Percentiles rank a stretch among this genome's conserved stretches.
Evolutionary conservation across 208 protist genomes (phyloP).

Genomic region (Leishmania major): DNA sequence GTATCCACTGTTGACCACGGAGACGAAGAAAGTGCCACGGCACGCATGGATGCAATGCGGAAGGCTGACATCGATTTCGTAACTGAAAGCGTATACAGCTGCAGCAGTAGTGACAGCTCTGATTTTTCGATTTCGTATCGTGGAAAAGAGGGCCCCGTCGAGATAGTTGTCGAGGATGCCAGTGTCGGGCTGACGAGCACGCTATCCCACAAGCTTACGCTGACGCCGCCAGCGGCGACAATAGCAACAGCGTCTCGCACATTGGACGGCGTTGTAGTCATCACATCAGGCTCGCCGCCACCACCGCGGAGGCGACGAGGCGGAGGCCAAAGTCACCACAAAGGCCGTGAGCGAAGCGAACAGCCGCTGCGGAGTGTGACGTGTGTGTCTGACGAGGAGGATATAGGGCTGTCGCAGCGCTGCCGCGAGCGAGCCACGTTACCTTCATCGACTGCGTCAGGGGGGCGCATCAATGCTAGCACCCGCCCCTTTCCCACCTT

Average conservation of each 20-base stretch:
- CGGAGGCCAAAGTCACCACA: background rate
- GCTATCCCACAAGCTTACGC: background rate
- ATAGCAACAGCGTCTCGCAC: no score
- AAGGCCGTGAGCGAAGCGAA: background rate
- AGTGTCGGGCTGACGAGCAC: background rate
- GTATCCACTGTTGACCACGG: background rate
- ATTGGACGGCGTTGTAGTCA: background rate
- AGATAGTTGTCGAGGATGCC: background rate
- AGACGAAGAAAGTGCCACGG: background rate
- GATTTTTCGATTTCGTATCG: background rate
- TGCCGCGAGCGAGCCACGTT: background rate
- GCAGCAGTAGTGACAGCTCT: background rate
- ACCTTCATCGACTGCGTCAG: background rate
- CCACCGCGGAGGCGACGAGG: background rate
- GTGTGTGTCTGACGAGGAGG: background rate
- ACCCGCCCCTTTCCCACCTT: background rate
- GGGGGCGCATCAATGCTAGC: background rate
- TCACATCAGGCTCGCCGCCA: background rate
- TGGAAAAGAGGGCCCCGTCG: background rate
- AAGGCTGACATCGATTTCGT: background rate
- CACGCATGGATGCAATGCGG: background rate
- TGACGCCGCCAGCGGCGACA: background rate
- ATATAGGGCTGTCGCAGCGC: background rate
- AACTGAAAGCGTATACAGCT: background rate
- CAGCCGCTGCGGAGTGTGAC: background rate